Evolutionary conservation across 495 filamentous ascomycete genomes (phyloP), one percentile per base, ranked within the genome.

Genomic region (Penicillium paradoxum): DNA sequence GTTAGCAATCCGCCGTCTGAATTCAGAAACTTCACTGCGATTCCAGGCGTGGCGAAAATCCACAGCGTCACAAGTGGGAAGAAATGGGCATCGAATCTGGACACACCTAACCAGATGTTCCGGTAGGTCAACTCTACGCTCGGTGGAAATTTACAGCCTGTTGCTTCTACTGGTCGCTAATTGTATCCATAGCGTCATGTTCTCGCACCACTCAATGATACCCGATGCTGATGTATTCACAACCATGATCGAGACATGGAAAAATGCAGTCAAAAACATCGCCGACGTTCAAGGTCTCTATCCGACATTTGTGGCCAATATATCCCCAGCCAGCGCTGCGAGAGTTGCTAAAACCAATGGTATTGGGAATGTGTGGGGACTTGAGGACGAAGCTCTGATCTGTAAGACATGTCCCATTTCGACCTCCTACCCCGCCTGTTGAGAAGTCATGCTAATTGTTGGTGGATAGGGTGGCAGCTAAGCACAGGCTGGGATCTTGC

Each of bases 341-440:
- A 42, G 56, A 3, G 60, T 62, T 8, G 57, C 43, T 7, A 47
- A 52, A 24, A 58, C 44, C 27, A 68, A 63, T 33, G 51, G 58
- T 3, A 33, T 68, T 38, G 73, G 74, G 25, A 64, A 76, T 46
- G 55, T 79, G 37, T 74, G 71, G 71, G 73, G 71, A 34, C 53
- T 65, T 2, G 46, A 52, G 15, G 55, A 43, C 8, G 56, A 65
- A 41, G 49, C 57, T 13, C 5, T 27, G 7, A 27, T 27, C 24
- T 27, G 24, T 27, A 27, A 27, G 24, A 27, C 7, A 27, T 27
- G 3, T 7, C 24, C 24, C n/a, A n/a, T n/a, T n/a, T n/a, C n/a
- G n/a, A n/a, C n/a, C n/a, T n/a, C n/a, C n/a, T n/a, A n/a, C n/a
- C n/a, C 24, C 24, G 7, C 24, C 24, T 27, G 3, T 27, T 27